phyloP scores from a whole-genome alignment of 1,284 basidiomycete species.

The Pyrrhoderma lamaoense region DNA sequence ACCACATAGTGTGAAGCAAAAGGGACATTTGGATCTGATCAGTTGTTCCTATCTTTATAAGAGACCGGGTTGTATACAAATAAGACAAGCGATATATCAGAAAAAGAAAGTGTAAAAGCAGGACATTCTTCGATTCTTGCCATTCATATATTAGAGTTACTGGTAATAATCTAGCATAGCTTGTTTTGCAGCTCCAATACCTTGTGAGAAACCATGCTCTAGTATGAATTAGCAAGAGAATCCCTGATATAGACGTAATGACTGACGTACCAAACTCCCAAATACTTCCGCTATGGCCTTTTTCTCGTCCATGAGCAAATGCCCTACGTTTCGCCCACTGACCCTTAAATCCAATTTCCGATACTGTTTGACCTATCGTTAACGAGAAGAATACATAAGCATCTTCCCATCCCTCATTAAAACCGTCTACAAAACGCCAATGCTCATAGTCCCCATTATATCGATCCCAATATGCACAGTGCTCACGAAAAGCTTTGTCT shows the following conservation, averaged over 20 bases:
- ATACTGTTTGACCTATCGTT: slow-evolving; percentile 25
- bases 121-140: not conserved
- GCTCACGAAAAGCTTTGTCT: slow-evolving; percentile 36
- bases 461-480: slow-evolving; percentile 53
- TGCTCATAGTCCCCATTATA: slow-evolving; percentile 52
- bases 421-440: slow-evolving; percentile 61
- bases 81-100: no score
- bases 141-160: not conserved
- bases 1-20: no score
- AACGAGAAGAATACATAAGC: slow-evolving; percentile 46
- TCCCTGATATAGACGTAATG: not conserved
- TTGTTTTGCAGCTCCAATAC: slow-evolving; percentile 26
- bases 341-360: slow-evolving; percentile 56
- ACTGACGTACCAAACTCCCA: slow-evolving; percentile 58
- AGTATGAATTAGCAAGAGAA: not conserved
- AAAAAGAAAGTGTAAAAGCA: not conserved
- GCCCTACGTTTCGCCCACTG: slow-evolving; percentile 48
- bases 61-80: no score
- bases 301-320: slow-evolving; percentile 37
- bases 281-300: slow-evolving; percentile 34
- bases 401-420: slow-evolving; percentile 65
- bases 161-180: slow-evolving; percentile 18
- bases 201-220: slow-evolving; percentile 40
- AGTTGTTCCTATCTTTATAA: no score
- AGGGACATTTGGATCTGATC: no score